These are phyloP conservation scores for Dittrichia graveolens DNA, from an alignment of 129 eudicot genomes.

Conservation along the genomic window DNA sequence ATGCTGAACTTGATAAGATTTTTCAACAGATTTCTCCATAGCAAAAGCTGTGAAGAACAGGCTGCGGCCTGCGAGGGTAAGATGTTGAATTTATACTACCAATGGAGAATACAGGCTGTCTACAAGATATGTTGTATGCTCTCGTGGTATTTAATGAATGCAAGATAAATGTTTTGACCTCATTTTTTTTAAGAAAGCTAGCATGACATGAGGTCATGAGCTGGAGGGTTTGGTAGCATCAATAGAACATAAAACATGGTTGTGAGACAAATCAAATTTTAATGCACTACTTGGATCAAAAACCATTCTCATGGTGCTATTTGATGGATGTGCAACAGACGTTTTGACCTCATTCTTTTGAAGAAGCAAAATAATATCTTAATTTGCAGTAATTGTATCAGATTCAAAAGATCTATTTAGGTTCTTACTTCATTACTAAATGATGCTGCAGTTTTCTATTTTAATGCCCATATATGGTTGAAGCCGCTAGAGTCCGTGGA, in stretches of 20 bases:
- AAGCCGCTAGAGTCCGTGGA: not conserved
- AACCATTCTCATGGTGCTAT: not conserved
- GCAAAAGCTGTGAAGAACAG: slow-evolving; percentile 8
- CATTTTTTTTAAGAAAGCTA: not conserved
- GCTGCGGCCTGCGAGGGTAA: slow-evolving; percentile 16
- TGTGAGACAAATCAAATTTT: not conserved
- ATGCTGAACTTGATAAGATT: too few species aligned
- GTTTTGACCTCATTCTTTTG: slow-evolving; percentile 9
- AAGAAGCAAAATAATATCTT: not conserved
- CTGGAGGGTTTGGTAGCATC: not conserved
- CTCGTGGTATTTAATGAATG: not conserved
- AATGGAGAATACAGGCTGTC: not conserved
- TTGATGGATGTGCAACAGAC: not conserved
- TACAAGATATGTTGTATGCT: slow-evolving; percentile 6
- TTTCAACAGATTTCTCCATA: slow-evolving; percentile 21
- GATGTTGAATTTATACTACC: not conserved
- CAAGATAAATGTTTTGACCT: not conserved
- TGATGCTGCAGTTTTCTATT: not conserved
- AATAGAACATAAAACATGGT: not conserved
- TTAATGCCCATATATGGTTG: not conserved
- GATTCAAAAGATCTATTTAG: not conserved
- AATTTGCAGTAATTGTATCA: not conserved
- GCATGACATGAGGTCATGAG: too few species aligned
- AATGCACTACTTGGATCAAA: slow-evolving; percentile 1
- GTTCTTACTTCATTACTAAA: not conserved